Base-by-base conservation (phyloP, 2,329 filamentous ascomycete species). In the Exophiala sp. region DNA sequence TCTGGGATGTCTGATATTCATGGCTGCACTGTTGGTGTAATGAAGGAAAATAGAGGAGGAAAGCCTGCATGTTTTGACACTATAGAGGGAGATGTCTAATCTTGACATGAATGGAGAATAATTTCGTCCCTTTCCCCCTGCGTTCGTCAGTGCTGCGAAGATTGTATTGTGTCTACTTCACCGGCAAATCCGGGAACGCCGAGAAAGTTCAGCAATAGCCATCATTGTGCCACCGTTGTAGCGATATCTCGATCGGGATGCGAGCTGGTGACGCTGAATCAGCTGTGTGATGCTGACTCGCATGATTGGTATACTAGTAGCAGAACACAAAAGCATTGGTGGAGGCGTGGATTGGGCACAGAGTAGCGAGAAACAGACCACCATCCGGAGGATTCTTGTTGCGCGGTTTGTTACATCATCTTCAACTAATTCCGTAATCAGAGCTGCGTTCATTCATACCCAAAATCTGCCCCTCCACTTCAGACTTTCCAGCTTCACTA, bases 281-380 rank as follows among this genome's bases (percentile, higher is more conserved):
- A 57, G 51, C 54, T 30, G n/a, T 14, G 24, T 2, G 23, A 10
- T 48, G 54, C 50, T 57, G 50, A 53, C 54, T 16, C n/a, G 37
- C 42, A 43, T 43, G 32, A 30, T 30, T 40, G 38, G 40, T 7
- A 18, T 27, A 5, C 30, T n/a, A 13, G n/a, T 34, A 39, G 37
- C 37, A 21, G n/a, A 34, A n/a, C 6, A 34, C 6, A 34, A 27
- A 10, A 27, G 24, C 24, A 27, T 5, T 27, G 10, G 24, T 27
- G 24, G 10, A 5, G 10, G 24, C 10, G 5, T 5, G 24, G 6
- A 27, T 5, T 27, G 24, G 24, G 24, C 24, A 27, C 6, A 27
- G 24, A 27, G 24, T 6, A 27, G 24, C 5, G 24, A 27, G 24
- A 10, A 27, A 27, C 6, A 27, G 24, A 27, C 24, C 24, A 27